Conservation (phyloP, 768 basidiomycete genomes). For the Podaxis carcinomalis region DNA sequence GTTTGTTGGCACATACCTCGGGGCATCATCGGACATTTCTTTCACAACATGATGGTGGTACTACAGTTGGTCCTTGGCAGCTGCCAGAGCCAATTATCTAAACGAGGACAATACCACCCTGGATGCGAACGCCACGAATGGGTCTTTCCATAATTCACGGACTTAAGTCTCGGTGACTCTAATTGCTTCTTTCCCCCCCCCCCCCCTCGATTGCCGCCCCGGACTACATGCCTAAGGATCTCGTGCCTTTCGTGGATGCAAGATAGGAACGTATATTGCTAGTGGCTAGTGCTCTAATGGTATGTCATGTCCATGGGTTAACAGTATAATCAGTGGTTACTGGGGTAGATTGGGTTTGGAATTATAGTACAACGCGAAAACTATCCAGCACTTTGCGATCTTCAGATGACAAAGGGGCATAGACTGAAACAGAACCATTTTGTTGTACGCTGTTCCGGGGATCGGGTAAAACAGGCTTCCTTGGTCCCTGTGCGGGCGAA, state of each 20-base stretch:
- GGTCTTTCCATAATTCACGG: slow-evolving; percentile 14
- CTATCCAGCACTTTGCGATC: slow-evolving; percentile 55
- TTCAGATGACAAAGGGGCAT: slow-evolving; percentile 47
- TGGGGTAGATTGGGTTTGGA: background rate
- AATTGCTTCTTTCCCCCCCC: slow-evolving; percentile 29
- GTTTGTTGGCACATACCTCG: slow-evolving; percentile 18
- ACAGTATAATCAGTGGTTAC: background rate
- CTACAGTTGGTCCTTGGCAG: background rate
- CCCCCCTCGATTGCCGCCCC: slow-evolving; percentile 11
- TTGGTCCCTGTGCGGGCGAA: slow-evolving; percentile 4
- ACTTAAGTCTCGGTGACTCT: slow-evolving; percentile 23
- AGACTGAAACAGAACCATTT: slow-evolving; percentile 15
- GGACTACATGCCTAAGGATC: background rate
- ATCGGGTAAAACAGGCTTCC: slow-evolving; percentile 1
- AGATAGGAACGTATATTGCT: slow-evolving; percentile 11
- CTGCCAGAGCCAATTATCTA: background rate
- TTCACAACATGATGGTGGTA: background rate
- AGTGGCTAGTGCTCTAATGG: background rate
- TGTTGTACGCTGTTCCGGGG: slow-evolving; percentile 1
- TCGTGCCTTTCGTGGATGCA: slow-evolving; percentile 7
- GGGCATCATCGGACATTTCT: slow-evolving; percentile 21
- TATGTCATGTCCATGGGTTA: background rate
- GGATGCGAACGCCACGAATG: background rate
- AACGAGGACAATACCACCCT: background rate
- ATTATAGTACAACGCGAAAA: slow-evolving; percentile 39